A percentile compares a stretch with the other conserved stretches of the same genome.
These are phyloP conservation scores for Graphium sp. DNA, from an alignment of 2,329 filamentous ascomycete genomes.

Conservation along the genomic window DNA sequence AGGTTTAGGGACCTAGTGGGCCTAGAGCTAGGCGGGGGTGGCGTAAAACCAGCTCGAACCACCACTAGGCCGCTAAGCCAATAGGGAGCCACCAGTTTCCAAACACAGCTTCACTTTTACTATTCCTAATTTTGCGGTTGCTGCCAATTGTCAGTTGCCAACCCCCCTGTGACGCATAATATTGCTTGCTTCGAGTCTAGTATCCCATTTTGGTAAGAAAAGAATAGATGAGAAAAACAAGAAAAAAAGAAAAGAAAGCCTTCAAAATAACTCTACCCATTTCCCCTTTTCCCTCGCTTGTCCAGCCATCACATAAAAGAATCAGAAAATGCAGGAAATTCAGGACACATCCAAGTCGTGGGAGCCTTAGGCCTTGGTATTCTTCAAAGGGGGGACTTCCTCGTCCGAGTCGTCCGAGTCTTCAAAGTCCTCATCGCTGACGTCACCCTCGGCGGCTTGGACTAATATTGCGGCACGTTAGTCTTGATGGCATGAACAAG, in stretches of 20 bases:
- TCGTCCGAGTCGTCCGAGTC: slow-evolving; percentile 27
- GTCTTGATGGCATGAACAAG: slow-evolving; percentile 6
- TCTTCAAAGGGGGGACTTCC: slow-evolving; percentile 8
- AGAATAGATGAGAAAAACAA: neutral
- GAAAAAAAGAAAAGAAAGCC: neutral
- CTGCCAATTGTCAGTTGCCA: neutral
- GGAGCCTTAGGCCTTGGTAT: too few relatives aligned
- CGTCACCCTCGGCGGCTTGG: slow-evolving; percentile 51
- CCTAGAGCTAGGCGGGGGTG: too few relatives aligned
- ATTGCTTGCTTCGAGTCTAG: neutral
- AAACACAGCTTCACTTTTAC: too few relatives aligned
- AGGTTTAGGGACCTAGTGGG: too few relatives aligned
- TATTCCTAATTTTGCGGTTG: too few relatives aligned
- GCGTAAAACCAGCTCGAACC: too few relatives aligned
- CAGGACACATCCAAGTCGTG: too few relatives aligned
- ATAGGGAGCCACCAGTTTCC: too few relatives aligned
- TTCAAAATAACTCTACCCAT: slow-evolving; percentile 5
- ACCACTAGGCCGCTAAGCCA: too few relatives aligned
- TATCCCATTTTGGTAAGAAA: neutral
- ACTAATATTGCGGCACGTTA: slow-evolving; percentile 14
- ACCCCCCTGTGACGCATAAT: too few relatives aligned
- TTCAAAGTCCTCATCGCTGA: slow-evolving; percentile 59
- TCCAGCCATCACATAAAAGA: neutral
- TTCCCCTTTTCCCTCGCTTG: slow-evolving; percentile 1
- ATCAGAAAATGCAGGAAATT: neutral